phyloP scores from a whole-genome alignment of 805 yeast species.

The Kluyveromyces aestuarii region DNA sequence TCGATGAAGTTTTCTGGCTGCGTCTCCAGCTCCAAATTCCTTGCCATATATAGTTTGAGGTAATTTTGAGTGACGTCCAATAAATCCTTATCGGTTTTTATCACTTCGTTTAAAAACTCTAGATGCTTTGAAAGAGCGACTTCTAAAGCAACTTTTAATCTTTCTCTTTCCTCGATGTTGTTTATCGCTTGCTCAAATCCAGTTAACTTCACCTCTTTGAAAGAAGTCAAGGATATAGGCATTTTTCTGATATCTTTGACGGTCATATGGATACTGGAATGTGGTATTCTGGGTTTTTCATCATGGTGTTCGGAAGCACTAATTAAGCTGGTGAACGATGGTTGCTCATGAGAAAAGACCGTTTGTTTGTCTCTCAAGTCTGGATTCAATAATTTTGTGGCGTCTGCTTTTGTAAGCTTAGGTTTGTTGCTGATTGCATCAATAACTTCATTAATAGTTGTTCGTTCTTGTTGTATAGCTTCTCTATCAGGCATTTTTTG shows the following conservation, averaged over 20 bases:
- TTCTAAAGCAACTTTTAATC: constrained; percentile 16
- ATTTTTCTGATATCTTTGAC: not conserved
- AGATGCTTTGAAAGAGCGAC: constrained; percentile 16
- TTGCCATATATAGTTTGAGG: constrained; percentile 7
- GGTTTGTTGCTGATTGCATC: not conserved
- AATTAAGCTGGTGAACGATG: not conserved
- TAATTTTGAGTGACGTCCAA: constrained; percentile 9
- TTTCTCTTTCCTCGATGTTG: constrained; percentile 15
- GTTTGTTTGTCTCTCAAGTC: constrained; percentile 1
- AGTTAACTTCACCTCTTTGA: constrained; percentile 73
- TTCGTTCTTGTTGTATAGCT: not conserved
- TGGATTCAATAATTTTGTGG: not conserved
- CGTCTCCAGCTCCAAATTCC: constrained; percentile 10
- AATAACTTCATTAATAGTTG: not conserved
- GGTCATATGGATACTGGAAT: not conserved
- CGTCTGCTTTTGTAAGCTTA: not conserved
- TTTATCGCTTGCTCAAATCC: constrained; percentile 36
- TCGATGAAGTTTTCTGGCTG: constrained; percentile 11
- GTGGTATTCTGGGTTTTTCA: not conserved
- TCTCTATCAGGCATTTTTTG: not conserved
- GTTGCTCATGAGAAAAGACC: not conserved
- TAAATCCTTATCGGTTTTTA: constrained; percentile 21
- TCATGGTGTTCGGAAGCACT: not conserved
- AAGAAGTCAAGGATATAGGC: not conserved
- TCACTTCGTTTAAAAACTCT: constrained; percentile 2